Evolutionary conservation across 2,329 filamentous ascomycete genomes (phyloP), one percentile per base, ranked within the genome.

Genomic region (Epicoccum sorghinum): DNA sequence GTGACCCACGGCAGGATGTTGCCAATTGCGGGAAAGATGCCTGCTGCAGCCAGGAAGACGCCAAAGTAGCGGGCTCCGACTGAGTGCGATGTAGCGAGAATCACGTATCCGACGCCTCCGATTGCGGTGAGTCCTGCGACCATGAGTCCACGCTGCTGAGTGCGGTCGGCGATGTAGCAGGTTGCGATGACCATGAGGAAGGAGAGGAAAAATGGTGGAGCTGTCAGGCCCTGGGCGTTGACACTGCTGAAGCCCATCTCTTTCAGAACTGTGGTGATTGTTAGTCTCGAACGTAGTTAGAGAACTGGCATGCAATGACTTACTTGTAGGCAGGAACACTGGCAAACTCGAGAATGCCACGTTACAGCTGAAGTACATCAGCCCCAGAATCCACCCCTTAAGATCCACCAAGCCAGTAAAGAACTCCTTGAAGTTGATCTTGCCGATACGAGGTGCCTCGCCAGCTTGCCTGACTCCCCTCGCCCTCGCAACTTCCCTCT

Each of bases 1-100:
- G 88, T 72, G 1, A 89, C 87, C 71, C 88, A 89, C 0, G 88
- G 87, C 32, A 91, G 82, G 7, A 89, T 87, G 58, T 90, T 89
- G 3, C 85, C 84, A 30, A 91, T 86, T 63, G 82, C 83, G 0
- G 87, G 85, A 40, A 91, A 87, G 23, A 91, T 82, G 9, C 86
- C 86, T 2, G 78, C 80, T 0, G 85, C 82, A 4, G 85, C 84
- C 12, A 83, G 64, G 67, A 82, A 83, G 1, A 82, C 77, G 3
- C 79, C 81, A 37, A 79, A 75, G 63, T 85, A 85, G n/a, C 80
- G 75, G 4, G 77, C 75, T 2, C 74, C 78, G 3, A 80, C 77
- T 2, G 65, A 83, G 14, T 76, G 77, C 25, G 82, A 81, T 0
- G 83, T 79, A 0, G 86, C 86, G 2, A 89, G 81, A 24, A 90